A percentile compares a stretch with the other conserved stretches of the same genome.
phyloP scores from a whole-genome alignment of 495 filamentous ascomycete genomes.

The Penicillium cataractarum region DNA sequence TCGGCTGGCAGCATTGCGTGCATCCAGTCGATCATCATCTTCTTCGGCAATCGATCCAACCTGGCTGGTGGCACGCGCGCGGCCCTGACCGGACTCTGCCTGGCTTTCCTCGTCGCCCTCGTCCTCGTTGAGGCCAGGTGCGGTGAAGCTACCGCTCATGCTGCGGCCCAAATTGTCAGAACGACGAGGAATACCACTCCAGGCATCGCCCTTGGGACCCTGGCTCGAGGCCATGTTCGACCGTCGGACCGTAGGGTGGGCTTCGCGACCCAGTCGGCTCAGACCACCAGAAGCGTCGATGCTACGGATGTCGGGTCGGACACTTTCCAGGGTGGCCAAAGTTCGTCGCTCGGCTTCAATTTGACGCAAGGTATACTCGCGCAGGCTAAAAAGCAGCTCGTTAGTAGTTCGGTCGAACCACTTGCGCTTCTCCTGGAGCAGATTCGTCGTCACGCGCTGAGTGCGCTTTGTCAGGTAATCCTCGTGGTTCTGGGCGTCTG shows the following conservation, averaged over 20 bases:
- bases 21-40: conserved; percentile 93
- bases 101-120: conserved; percentile 42
- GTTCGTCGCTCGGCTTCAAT: conserved; percentile 95
- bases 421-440: conserved; percentile 83
- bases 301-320: conserved; percentile 87
- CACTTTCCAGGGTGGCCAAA: conserved; percentile 86
- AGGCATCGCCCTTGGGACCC: conserved; percentile 93
- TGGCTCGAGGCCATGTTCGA: conserved; percentile 81
- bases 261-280: conserved; percentile 83
- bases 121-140: conserved; percentile 43
- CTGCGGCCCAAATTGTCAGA: conserved; percentile 75
- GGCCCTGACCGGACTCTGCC: conserved; percentile 45
- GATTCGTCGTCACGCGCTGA: conserved; percentile 82
- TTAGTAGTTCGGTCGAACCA: conserved; percentile 88
- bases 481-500: conserved; percentile 83
- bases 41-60: conserved; percentile 70
- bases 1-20: conserved; percentile 89
- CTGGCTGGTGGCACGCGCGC: conserved; percentile 64
- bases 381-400: conserved; percentile 77
- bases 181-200: conserved; percentile 90
- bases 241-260: conserved; percentile 75
- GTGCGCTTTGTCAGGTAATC: conserved; percentile 79
- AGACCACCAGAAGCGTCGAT: conserved; percentile 92
- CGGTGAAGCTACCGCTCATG: conserved; percentile 69
- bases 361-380: conserved; percentile 91